Evolutionary conservation across 1,284 basidiomycete species (phyloP).

Genomic region (Microbotryum silenes-acaulis): DNA sequence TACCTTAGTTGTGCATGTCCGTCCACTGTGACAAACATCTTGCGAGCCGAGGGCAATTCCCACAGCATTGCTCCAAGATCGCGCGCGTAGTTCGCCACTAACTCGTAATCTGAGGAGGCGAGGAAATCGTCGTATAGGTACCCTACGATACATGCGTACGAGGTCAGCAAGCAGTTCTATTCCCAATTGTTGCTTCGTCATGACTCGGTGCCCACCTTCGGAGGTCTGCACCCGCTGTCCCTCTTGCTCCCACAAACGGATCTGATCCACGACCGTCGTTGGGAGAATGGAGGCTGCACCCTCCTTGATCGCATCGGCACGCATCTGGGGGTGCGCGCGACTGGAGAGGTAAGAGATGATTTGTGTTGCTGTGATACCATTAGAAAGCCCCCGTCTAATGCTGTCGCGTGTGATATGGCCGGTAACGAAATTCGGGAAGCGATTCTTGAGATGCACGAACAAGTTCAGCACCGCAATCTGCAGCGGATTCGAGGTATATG

Average conservation of each 20-base stretch:
- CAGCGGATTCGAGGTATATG: constrained; percentile 93
- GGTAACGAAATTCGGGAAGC: constrained; percentile 92
- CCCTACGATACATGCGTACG: constrained; percentile 46
- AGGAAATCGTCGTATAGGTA: constrained; percentile 81
- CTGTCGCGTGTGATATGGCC: constrained; percentile 91
- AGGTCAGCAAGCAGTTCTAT: background rate
- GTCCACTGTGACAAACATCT: constrained; percentile 73
- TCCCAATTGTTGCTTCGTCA: background rate
- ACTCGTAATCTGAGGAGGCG: constrained; percentile 75
- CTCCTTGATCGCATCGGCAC: constrained; percentile 59
- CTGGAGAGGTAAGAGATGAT: constrained; percentile 91
- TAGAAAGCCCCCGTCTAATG: constrained; percentile 84
- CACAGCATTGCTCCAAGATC: constrained; percentile 70
- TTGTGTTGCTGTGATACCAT: constrained; percentile 87
- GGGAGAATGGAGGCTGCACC: constrained; percentile 75
- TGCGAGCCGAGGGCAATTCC: constrained; percentile 62
- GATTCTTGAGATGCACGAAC: constrained; percentile 83
- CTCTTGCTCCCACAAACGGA: constrained; percentile 95
- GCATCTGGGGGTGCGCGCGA: constrained; percentile 97
- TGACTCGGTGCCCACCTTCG: constrained; percentile 54
- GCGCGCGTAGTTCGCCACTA: constrained; percentile 76
- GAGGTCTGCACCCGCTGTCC: constrained; percentile 80
- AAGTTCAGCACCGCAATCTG: constrained; percentile 94
- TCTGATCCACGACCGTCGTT: constrained; percentile 95
- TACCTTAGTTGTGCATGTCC: constrained; percentile 62